Evolutionary conservation across 2,329 filamentous ascomycete genomes (phyloP), one percentile per base, ranked within the genome.

Genomic region (Fusarium sp.): DNA sequence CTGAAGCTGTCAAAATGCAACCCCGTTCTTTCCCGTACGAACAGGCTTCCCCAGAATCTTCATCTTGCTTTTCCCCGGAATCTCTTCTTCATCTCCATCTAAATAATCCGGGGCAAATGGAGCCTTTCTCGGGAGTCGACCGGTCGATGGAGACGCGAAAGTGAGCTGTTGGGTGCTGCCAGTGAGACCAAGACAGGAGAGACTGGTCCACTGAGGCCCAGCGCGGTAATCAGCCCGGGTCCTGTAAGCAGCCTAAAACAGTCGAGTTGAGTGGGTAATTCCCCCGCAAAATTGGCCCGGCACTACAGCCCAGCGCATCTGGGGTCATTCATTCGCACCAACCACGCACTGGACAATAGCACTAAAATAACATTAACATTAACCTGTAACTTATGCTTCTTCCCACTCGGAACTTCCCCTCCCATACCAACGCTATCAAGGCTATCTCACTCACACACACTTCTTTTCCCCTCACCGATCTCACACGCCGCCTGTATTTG

Each of bases 11-110:
- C 49, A 62, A 45, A 60, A 66, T 58, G 61, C 55, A 58, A 59
- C 54, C 56, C 65, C 65, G 57, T 64, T 59, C 31, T 59, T 41
- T 45, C 33, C 61, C 41, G 36, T 46, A 27, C 44, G 22, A 53
- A 15, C 54, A 71, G 70, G 70, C 70, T 73, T 72, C 70, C 70
- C 70, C 70, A 60, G 68, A 71, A 69, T 70, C 67, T 64, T 46
- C 39, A 68, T 68, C 50, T 52, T 47, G n/a, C 39, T 29, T 68
- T 64, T 68, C 67, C 67, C 67, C 67, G 53, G 68, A 71, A 72
- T 73, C 70, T 68, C 47, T 25, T 22, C 27, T 50, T 49, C 31
- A 61, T 59, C 70, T 57, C 63, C 61, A 67, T 71, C 47, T 36
- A 36, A 36, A 36, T 18, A 36, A 36, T 17, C 35, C 35, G 35